A percentile compares a stretch with the other conserved stretches of the same genome.
These are phyloP conservation scores for Ceratonia siliqua DNA, from an alignment of 306 rosid species.

Conservation along the genomic window DNA sequence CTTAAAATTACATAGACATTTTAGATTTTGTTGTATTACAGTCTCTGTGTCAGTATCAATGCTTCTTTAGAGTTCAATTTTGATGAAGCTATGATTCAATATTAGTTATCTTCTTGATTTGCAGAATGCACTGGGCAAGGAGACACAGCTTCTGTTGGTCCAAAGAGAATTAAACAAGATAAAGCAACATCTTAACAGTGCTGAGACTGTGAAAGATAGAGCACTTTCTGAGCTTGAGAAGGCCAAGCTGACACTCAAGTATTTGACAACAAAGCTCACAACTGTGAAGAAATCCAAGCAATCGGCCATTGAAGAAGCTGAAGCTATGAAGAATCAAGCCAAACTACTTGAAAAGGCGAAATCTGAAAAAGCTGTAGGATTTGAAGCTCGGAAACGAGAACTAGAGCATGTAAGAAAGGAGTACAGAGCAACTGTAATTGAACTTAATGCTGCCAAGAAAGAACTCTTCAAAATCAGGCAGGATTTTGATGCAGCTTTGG, in stretches of 20 bases:
- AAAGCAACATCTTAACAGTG: slow-evolving; percentile 52
- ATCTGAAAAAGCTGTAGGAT: slow-evolving; percentile 49
- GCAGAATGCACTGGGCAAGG: slow-evolving; percentile 71
- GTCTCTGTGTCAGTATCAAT: too few relatives aligned
- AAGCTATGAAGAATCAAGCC: slow-evolving; percentile 57
- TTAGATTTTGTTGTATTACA: too few relatives aligned
- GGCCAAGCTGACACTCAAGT: slow-evolving; percentile 66
- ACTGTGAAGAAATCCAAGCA: slow-evolving; percentile 62
- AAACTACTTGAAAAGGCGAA: slow-evolving; percentile 63
- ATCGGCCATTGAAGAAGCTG: slow-evolving; percentile 66
- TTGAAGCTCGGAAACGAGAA: slow-evolving; percentile 69
- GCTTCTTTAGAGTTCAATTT: too few relatives aligned
- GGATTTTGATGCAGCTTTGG: slow-evolving; percentile 85
- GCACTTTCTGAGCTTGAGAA: slow-evolving; percentile 68
- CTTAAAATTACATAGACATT: too few relatives aligned
- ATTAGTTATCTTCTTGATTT: neutral
- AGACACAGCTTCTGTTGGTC: slow-evolving; percentile 72
- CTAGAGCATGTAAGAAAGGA: slow-evolving; percentile 70
- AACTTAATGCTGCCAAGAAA: slow-evolving; percentile 85
- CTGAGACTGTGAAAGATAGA: slow-evolving; percentile 50
- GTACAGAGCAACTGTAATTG: slow-evolving; percentile 52
- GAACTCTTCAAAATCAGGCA: slow-evolving; percentile 81
- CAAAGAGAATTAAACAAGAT: slow-evolving; percentile 68
- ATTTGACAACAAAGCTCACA: slow-evolving; percentile 57
- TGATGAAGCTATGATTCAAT: too few relatives aligned